Evolutionary conservation across 2,329 filamentous ascomycete species (phyloP), one percentile per base, ranked within the genome.

Genomic region (Cercospora brassicicola): DNA sequence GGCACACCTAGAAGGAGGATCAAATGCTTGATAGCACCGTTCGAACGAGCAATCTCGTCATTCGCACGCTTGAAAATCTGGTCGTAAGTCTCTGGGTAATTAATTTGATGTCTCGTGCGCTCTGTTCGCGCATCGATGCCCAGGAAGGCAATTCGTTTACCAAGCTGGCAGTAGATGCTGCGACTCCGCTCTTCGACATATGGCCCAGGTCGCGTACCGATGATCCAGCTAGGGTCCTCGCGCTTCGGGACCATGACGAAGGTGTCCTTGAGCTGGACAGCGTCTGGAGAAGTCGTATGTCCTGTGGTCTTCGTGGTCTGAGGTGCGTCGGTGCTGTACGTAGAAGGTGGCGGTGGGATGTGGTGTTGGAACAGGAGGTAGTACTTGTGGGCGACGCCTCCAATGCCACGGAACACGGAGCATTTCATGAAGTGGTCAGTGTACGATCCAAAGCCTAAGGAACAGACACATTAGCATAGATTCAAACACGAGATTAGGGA

Each of bases 21-120:
- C 23, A 90, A 76, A 74, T 90, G 88, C 79, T 88, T 89, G 76
- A 90, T 85, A 18, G 86, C 82, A 30, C 83, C 84, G 65, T 86
- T 83, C 2, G 76, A 76, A 0, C 81, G 82, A 0, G 78, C 75
- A 10, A 89, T 80, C 70, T 89, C 86, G 10, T 79, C 77, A 31
- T 84, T 77, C 2, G 88, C 78, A 2, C 86, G 85, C 39, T 82
- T 76, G 74, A 89, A 90, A 57, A 90, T 84, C 82, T 86, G 70
- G 76, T 86, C 77, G 81, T 90, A 79, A 78, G 93, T 81, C 79
- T 90, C 81, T 66, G 83, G 79, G 75, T 97, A 97, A 82, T 97
- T 97, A 81, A 98, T 89, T 80, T 97, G 93, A 76, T 96, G 93
- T 42, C 94, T 88, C 8, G 94, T 97, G 26, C 94, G 91, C 86